Evolutionary conservation across 2,329 filamentous ascomycete genomes (phyloP).

Genomic region (Colletotrichum agaves): DNA sequence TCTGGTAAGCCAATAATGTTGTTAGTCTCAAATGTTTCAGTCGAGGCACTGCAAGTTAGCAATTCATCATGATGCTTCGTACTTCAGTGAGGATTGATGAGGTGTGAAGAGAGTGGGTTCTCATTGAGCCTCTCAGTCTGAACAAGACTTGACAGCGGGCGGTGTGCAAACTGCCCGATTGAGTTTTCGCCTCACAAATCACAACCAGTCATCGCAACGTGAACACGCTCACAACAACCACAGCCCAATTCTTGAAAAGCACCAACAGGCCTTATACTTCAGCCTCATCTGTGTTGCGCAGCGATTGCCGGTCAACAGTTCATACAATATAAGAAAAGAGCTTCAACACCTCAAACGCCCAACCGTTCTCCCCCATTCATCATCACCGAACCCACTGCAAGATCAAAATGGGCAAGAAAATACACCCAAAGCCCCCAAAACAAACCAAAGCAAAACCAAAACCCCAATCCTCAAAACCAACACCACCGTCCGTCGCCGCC

Average conservation of each 20-base stretch:
- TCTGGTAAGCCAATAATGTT: too few relatives aligned
- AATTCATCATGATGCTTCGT: too few relatives aligned
- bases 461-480: not conserved
- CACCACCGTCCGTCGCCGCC: not conserved
- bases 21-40: too few relatives aligned
- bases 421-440: constrained; percentile 10
- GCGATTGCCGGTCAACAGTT: too few relatives aligned
- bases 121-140: not conserved
- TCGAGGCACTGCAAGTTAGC: too few relatives aligned
- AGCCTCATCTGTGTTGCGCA: not conserved
- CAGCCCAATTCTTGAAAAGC: not conserved
- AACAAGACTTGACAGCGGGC: constrained; percentile 19
- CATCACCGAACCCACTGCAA: not conserved
- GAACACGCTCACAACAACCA: not conserved
- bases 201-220: not conserved
- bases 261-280: not conserved
- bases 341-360: too few relatives aligned
- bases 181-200: constrained; percentile 34
- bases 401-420: constrained; percentile 29
- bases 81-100: too few relatives aligned
- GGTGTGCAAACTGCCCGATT: constrained; percentile 32
- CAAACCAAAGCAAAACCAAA: constrained; percentile 5
- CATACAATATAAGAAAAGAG: not conserved
- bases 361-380: not conserved
- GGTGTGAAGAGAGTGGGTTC: not conserved